Evolutionary conservation across 352 stramenopile species (phyloP).

Genomic region (Phytophthora ohioensis): DNA sequence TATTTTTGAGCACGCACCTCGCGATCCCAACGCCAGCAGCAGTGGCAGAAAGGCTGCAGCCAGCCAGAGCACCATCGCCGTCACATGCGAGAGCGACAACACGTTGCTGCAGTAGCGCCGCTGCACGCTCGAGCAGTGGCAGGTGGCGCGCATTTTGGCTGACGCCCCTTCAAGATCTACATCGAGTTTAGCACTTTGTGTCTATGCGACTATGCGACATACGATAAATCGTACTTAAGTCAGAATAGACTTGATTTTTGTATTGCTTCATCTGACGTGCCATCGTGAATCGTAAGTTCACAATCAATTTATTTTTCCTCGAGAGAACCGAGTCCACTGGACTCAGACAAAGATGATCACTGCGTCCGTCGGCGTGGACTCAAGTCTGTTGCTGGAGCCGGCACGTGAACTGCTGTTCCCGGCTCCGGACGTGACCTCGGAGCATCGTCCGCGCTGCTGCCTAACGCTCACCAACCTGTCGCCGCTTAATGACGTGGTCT

Average conservation of each 20-base stretch:
- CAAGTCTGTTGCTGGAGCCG: constrained; percentile 77
- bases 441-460: constrained; percentile 27
- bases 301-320: constrained; percentile 13
- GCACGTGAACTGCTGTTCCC: constrained; percentile 64
- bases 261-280: constrained; percentile 8
- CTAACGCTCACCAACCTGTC: constrained; percentile 80
- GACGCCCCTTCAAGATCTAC: constrained; percentile 25
- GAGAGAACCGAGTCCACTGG: background rate
- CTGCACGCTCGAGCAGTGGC: constrained; percentile 57
- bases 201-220: constrained; percentile 4
- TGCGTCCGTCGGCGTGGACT: constrained; percentile 74
- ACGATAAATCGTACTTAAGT: constrained; percentile 12
- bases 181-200: background rate
- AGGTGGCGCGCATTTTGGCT: constrained; percentile 56
- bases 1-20: constrained; percentile 37
- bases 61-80: constrained; percentile 50
- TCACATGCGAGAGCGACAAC: constrained; percentile 62
- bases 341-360: constrained; percentile 60
- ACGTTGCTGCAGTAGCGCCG: constrained; percentile 67
- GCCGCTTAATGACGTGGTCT: constrained; percentile 61
- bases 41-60: constrained; percentile 61
- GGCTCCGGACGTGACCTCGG: constrained; percentile 18
- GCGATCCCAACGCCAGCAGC: constrained; percentile 62
- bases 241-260: constrained; percentile 12
- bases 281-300: constrained; percentile 11